A percentile compares a stretch with the other conserved stretches of the same genome.
phyloP scores from a whole-genome alignment of 257 asterid species.

The Solanum dulcamara region DNA sequence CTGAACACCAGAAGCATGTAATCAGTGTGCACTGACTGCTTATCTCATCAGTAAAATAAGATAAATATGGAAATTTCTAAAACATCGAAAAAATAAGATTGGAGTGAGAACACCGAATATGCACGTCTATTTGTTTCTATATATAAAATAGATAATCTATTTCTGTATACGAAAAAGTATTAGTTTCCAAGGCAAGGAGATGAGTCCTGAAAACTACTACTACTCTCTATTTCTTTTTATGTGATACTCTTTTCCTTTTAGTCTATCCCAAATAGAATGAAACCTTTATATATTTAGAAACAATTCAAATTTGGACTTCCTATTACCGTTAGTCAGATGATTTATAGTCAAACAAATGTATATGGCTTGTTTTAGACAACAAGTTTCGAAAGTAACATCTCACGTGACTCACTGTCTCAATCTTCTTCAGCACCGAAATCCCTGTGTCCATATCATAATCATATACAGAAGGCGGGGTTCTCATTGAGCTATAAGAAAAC shows the following conservation, averaged over 20 bases:
- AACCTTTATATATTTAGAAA: background rate
- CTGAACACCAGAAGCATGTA: background rate
- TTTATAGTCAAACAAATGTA: too few relatives aligned
- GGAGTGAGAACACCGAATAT: background rate
- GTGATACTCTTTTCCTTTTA: too few relatives aligned
- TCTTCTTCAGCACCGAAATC: constrained; percentile 79
- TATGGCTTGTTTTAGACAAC: too few relatives aligned
- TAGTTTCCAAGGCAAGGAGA: background rate
- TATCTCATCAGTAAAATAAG: background rate
- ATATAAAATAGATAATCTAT: background rate
- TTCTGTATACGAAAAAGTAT: background rate
- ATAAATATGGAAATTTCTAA: background rate
- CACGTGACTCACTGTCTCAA: constrained; percentile 45
- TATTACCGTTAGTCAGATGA: background rate
- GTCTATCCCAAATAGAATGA: too few relatives aligned
- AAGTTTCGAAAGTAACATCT: background rate
- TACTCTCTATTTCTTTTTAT: background rate
- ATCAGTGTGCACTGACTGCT: background rate
- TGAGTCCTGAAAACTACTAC: background rate
- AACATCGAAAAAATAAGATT: background rate
- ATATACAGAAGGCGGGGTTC: constrained; percentile 78
- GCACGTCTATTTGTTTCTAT: background rate
- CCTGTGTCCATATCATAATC: constrained; percentile 86
- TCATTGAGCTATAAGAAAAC: constrained; percentile 69
- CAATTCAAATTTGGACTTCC: background rate